A percentile compares a stretch with the other conserved stretches of the same genome.
Conservation (phyloP, 2,329 filamentous ascomycete species). For the Cadophora sp. region DNA sequence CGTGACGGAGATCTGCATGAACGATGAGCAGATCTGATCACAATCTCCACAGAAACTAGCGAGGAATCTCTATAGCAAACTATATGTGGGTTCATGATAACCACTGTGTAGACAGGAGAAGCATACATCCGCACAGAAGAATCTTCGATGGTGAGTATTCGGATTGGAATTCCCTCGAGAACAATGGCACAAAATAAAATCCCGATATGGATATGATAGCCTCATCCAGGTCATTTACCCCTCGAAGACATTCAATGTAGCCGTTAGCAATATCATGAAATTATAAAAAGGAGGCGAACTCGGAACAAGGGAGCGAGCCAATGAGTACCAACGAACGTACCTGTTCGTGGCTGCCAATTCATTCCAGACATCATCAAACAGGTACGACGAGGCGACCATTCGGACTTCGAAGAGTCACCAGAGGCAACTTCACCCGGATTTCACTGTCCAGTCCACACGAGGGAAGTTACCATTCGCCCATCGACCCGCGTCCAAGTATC, state of each 20-base stretch:
- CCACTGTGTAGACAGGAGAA: not conserved
- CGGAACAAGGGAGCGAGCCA: not conserved
- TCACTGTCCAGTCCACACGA: not conserved
- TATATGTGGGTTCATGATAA: not conserved
- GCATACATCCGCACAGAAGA: not conserved
- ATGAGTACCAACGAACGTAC: not conserved
- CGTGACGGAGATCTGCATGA: not conserved
- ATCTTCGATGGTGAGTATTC: not conserved
- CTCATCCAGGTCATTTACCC: not conserved
- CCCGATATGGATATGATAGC: not conserved
- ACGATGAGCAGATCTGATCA: not conserved
- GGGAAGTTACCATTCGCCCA: not conserved
- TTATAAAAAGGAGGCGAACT: too few species aligned
- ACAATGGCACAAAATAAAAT: too few species aligned
- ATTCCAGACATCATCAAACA: not conserved
- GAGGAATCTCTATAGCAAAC: not conserved
- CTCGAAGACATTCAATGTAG: not conserved
- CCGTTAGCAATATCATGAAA: not conserved
- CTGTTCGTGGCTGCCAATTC: not conserved
- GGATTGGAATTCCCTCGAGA: too few species aligned
- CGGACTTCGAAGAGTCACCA: not conserved
- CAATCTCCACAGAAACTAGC: not conserved
- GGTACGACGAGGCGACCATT: slow-evolving; percentile 6
- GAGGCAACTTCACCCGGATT: slow-evolving; percentile 9
- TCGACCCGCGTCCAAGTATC: not conserved